Base-by-base conservation (phyloP, 2,329 filamentous ascomycete species). In the Aspergillus pseudoviridinutans region DNA sequence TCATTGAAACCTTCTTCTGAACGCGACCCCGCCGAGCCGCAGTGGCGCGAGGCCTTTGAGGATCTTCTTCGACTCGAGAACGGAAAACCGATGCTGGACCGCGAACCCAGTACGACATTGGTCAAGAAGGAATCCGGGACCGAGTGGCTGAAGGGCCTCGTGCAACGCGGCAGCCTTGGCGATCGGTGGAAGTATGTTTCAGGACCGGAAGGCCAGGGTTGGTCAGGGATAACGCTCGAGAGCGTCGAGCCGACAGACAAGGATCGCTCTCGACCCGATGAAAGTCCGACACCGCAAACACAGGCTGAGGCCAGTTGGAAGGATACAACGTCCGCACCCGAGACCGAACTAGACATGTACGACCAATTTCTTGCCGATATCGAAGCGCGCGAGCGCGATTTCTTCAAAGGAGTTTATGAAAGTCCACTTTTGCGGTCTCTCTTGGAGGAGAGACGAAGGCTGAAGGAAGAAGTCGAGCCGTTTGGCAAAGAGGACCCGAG, bases 41-140 rank as follows among this genome's bases (percentile, higher is more conserved):
- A 76, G 32, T 85, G 83, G 83, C 76, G 81, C 17, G 79, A 81
- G 52, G 84, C 84, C 0, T 86, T 84, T 62, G 83, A 86, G 63
- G 84, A 87, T 62, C 75, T 87, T 9, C 62, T 86, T 17, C 76
- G 76, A 50, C 72, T 82, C 2, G 73, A 79, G 53, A 78, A 78
- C 53, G 77, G 76, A 24, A 71, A 75, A 55, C 65, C 71, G 25
- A 74, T 79, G 72, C 66, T 78, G 7, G 73, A 77, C 44, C 66
- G 60, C 27, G 66, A 71, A 25, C 51, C 61, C 2, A 27, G 20
- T 27, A 53, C 64, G 7, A 58, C 66, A 2, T 56, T 62, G 7
- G 62, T 58, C 20, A 71, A 66, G 42, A 61, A 60, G 4, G 70
- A 76, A 58, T 64, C 68, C n/a, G 67, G 69, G 14, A 68, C 67